Evolutionary conservation across 2,329 filamentous ascomycete genomes (phyloP), one percentile per base, ranked within the genome.

Genomic region (Cladosporium sp.): DNA sequence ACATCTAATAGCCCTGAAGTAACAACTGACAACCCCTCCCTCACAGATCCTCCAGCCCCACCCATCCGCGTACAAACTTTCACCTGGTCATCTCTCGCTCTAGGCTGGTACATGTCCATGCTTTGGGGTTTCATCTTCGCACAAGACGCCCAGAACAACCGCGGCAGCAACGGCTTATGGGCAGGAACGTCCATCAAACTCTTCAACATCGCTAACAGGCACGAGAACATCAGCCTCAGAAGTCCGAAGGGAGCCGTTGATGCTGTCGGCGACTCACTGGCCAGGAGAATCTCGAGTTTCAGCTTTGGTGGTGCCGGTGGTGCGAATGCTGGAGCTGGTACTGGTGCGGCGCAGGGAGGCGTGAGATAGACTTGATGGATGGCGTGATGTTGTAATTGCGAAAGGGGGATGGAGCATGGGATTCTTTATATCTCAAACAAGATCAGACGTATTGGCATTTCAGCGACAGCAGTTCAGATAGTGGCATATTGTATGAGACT

Each of bases 61-160:
- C 41, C 38, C 22, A 48, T 48, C 36, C 41, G 86, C 27, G 85
- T 93, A 13, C 91, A 96, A 64, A 85, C 88, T 12, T 97, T 97
- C 62, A 89, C 95, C 70, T 97, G 92, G 92, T 92, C 90, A 3
- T 84, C 88, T 0, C 75, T 95, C 29, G 86, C 88, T 0, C 76
- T 97, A 43, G 92, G 91, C 42, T 97, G 93, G 93, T 96, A 97
- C 67, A 89, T 96, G 68, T 92, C 88, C 4, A 76, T 97, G 11
- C 76, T 98, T 8, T 98, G 93, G 93, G 85, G 89, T 13, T 88
- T 96, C 59, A 83, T 96, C 47, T 97, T 96, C 66, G 84, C 86
- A 22, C 85, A 84, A 60, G 93, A 98, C 71, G 83, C 90, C 51
- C 82, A 92, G 22, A 82, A 85, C 0, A 91, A 86, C 64, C 91